Percentiles rank a stretch among this genome's conserved stretches.
These are phyloP conservation scores for Exutisphaerella laricina DNA, from an alignment of 2,329 filamentous ascomycete species.

Conservation along the genomic window DNA sequence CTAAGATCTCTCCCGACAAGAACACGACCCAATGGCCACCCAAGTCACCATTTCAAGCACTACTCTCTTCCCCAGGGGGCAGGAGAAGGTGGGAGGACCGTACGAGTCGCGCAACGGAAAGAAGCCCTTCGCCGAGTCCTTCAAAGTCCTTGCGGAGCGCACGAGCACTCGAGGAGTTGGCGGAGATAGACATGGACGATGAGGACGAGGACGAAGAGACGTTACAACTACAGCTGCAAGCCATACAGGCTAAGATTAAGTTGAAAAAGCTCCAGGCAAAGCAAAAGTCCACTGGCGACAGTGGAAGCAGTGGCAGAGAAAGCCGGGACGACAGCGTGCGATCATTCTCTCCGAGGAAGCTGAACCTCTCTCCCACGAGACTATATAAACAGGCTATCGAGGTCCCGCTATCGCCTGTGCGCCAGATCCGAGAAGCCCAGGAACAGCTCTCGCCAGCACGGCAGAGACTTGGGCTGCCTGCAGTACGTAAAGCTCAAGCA, in stretches of 20 bases:
- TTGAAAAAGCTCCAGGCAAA: conserved; percentile 68
- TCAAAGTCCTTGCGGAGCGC: conserved; percentile 24
- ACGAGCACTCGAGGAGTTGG: conserved; percentile 26
- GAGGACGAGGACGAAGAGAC: conserved; percentile 69
- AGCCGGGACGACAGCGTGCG: conserved; percentile 3
- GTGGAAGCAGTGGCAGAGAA: background rate
- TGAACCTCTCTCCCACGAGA: conserved; percentile 20
- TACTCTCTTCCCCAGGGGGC: conserved; percentile 68
- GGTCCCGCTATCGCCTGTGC: conserved; percentile 69
- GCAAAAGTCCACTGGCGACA: conserved; percentile 17
- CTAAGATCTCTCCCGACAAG: conserved; percentile 40
- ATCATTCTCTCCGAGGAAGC: conserved; percentile 3
- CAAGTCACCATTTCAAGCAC: conserved; percentile 56
- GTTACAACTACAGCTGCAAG: conserved; percentile 75
- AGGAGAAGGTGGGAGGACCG: conserved; percentile 67
- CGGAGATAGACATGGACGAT: conserved; percentile 27
- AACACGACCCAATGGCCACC: conserved; percentile 53
- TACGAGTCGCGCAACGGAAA: conserved; percentile 47
- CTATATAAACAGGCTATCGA: conserved; percentile 48
- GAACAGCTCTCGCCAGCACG: conserved; percentile 70
- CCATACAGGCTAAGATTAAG: conserved; percentile 81
- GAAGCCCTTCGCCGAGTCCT: conserved; percentile 55
- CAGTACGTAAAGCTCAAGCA: conserved; percentile 72
- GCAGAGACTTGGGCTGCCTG: conserved; percentile 80
- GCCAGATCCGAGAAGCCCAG: conserved; percentile 41